A percentile compares a stretch with the other conserved stretches of the same genome.
Conservation (phyloP, 192 early-diverging fungal species). For the Diversispora epigaea region DNA sequence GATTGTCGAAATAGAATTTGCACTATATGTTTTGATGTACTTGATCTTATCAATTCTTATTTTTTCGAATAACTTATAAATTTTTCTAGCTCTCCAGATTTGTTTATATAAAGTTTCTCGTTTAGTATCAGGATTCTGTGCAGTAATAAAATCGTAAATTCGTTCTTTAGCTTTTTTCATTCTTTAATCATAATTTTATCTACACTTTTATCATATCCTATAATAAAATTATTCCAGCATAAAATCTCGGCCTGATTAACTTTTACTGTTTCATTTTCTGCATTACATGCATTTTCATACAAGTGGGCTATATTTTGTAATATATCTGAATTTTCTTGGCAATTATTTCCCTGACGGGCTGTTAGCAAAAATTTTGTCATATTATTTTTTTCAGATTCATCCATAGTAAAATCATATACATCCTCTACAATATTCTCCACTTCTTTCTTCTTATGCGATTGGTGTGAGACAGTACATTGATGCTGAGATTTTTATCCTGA, state of each 20-base stretch:
- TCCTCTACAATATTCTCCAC: too few species aligned
- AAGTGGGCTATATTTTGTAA: neutral
- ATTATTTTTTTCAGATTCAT: too few species aligned
- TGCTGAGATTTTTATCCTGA: too few species aligned
- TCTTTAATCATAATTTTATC: constrained; percentile 19
- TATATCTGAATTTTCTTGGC: constrained; percentile 18
- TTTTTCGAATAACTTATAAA: constrained; percentile 29
- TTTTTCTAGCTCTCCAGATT: constrained; percentile 2
- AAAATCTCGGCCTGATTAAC: constrained; percentile 19
- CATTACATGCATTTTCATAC: constrained; percentile 15
- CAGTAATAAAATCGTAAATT: constrained; percentile 31
- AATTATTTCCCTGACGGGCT: too few species aligned
- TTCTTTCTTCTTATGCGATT: too few species aligned
- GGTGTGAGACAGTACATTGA: too few species aligned
- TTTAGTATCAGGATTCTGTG: constrained; percentile 22
- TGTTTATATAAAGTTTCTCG: constrained; percentile 10
- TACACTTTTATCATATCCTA: neutral
- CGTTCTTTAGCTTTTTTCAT: neutral
- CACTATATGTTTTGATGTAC: constrained; percentile 28
- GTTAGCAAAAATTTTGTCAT: too few species aligned
- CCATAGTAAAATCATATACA: too few species aligned
- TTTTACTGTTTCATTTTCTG: constrained; percentile 14
- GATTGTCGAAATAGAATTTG: constrained; percentile 22
- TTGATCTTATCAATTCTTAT: constrained; percentile 27
- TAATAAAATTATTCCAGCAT: constrained; percentile 5